These are phyloP conservation scores for Colletotrichum viniferum DNA, from an alignment of 2,329 filamentous ascomycete genomes.

Conservation along the genomic window DNA sequence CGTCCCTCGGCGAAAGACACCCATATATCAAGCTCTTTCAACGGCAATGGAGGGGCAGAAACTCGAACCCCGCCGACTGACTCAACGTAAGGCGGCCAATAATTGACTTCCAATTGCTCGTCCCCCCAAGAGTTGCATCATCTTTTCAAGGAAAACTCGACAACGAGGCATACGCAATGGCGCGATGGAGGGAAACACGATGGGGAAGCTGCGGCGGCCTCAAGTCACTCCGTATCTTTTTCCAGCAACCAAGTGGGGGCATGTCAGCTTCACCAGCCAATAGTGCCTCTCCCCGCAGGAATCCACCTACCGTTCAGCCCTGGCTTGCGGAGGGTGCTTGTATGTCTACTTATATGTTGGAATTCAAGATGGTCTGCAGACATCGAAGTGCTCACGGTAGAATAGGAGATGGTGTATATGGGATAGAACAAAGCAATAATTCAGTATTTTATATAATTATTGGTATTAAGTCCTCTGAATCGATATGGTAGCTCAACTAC, in stretches of 20 bases:
- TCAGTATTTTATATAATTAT: no score
- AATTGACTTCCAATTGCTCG: not conserved
- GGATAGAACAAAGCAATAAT: no score
- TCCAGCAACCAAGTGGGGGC: not conserved
- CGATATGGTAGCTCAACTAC: not conserved
- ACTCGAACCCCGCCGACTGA: not conserved
- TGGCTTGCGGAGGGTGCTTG: not conserved
- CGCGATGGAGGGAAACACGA: not conserved
- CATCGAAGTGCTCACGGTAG: not conserved
- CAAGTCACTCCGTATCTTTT: conserved; percentile 8
- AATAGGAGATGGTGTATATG: rapidly evolving
- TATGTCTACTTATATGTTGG: not conserved
- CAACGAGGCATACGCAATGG: not conserved
- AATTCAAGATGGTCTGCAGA: not conserved
- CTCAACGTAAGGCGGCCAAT: not conserved
- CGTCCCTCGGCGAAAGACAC: not conserved
- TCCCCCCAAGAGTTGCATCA: not conserved
- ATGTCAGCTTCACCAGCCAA: not conserved
- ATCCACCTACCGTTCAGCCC: conserved; percentile 14
- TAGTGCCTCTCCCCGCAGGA: not conserved
- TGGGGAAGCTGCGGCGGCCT: conserved; percentile 15
- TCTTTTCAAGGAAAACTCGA: not conserved
- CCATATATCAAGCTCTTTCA: not conserved
- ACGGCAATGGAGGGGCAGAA: not conserved
- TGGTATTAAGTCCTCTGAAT: not conserved